Conservation (phyloP, 129 eudicot species). For the Tanacetum coccineum region DNA sequence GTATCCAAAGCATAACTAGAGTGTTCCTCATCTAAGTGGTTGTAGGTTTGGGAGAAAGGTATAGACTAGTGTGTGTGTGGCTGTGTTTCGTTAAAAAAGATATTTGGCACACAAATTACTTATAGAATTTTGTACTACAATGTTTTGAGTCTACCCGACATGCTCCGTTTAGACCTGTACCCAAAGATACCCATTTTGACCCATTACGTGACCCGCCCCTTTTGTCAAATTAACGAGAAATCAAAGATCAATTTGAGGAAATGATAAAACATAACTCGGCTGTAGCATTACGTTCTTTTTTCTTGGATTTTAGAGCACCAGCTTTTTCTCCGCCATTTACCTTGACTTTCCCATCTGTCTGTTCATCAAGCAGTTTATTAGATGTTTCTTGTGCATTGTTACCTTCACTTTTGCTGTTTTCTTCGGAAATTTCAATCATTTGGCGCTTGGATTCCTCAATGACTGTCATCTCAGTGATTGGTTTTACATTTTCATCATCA, state of each 20-base stretch:
- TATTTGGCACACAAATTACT: too few species aligned
- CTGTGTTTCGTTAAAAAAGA: too few species aligned
- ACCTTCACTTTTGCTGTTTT: slow-evolving; percentile 25
- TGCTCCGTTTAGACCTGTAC: not conserved
- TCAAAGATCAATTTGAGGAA: not conserved
- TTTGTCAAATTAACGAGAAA: not conserved
- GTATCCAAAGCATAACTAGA: too few species aligned
- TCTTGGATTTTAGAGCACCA: slow-evolving; percentile 28
- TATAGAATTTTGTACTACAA: too few species aligned
- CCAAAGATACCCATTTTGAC: not conserved
- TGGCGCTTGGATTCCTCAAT: slow-evolving; percentile 47
- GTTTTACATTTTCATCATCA: slow-evolving; percentile 24
- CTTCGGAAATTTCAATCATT: slow-evolving; percentile 39
- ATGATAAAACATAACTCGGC: slow-evolving; percentile 48
- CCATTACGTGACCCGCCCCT: not conserved
- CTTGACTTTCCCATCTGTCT: slow-evolving; percentile 26
- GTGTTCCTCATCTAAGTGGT: too few species aligned
- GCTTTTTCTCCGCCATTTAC: slow-evolving; percentile 41
- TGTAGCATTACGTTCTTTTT: slow-evolving; percentile 45
- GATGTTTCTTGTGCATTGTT: slow-evolving; percentile 22
- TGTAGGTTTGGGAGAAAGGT: too few species aligned
- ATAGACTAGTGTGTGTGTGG: too few species aligned
- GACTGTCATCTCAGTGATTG: slow-evolving; percentile 25
- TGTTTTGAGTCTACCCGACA: not conserved
- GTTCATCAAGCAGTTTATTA: slow-evolving; percentile 20